These are phyloP conservation scores for Fusarium robinianum DNA, from an alignment of 2,329 filamentous ascomycete species.

Conservation along the genomic window DNA sequence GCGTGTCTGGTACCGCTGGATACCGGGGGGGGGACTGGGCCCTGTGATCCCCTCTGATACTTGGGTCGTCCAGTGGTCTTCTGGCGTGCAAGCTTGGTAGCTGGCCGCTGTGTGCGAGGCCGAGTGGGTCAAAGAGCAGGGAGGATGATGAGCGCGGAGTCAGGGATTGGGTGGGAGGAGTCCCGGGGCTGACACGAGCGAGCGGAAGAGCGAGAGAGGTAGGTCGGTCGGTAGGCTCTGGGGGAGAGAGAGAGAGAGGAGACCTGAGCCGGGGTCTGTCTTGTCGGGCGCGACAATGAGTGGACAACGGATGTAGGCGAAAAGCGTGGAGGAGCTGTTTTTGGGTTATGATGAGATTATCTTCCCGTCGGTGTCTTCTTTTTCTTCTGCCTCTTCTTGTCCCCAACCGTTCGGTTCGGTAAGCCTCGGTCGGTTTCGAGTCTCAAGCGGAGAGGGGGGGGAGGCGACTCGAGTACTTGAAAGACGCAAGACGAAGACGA, in stretches of 20 bases:
- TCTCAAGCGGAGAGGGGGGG: too few species aligned
- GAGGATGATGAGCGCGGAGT: constrained; percentile 32
- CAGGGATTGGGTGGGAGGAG: constrained; percentile 40
- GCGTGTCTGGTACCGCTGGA: constrained; percentile 18
- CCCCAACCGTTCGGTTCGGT: too few species aligned
- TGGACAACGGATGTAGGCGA: background rate
- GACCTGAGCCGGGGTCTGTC: background rate
- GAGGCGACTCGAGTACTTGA: too few species aligned
- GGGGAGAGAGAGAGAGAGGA: constrained; percentile 7
- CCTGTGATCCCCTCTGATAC: constrained; percentile 3
- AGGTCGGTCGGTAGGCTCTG: constrained; percentile 19
- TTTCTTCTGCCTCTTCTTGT: too few species aligned
- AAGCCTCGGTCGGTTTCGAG: too few species aligned
- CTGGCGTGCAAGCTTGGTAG: constrained; percentile 1
- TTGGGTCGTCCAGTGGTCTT: constrained; percentile 10
- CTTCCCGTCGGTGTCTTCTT: too few species aligned
- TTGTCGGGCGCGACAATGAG: constrained; percentile 5
- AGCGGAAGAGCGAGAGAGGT: constrained; percentile 10
- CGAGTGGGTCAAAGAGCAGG: constrained; percentile 32
- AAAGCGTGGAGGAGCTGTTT: background rate
- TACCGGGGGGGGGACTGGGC: constrained; percentile 10
- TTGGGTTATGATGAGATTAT: too few species aligned
- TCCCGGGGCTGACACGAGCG: constrained; percentile 42
- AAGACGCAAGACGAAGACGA: too few species aligned
- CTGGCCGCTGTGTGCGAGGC: constrained; percentile 31